phyloP scores from a whole-genome alignment of 192 early-diverging fungal species.

The Coemansia sp. region DNA sequence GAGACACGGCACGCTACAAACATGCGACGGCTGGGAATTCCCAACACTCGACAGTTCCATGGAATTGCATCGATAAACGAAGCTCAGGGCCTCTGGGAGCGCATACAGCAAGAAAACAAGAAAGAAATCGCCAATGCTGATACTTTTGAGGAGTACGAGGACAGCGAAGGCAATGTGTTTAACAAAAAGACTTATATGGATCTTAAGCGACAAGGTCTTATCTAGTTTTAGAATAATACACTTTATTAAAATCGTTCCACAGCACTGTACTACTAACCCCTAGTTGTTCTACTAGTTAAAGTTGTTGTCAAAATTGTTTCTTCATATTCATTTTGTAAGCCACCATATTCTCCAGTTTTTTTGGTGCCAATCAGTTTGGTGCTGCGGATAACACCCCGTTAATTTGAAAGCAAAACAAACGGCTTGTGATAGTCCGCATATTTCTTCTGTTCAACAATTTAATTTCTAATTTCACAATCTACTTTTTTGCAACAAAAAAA shows the following conservation, averaged over 20 bases:
- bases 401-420: too few species aligned
- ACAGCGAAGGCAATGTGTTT: conserved; percentile 79
- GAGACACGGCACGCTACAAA: conserved; percentile 95
- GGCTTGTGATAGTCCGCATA: too few species aligned
- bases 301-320: too few species aligned
- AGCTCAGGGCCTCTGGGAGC: conserved; percentile 82
- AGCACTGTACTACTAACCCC: too few species aligned
- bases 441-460: neutral
- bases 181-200: conserved; percentile 86
- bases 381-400: too few species aligned
- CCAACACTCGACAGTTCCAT: conserved; percentile 83
- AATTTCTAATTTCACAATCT: conserved; percentile 3
- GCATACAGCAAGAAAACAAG: conserved; percentile 69
- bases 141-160: conserved; percentile 88
- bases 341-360: too few species aligned
- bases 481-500: too few species aligned
- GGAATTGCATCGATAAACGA: conserved; percentile 90
- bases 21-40: conserved; percentile 89
- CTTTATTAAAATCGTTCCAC: too few species aligned
- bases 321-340: too few species aligned
- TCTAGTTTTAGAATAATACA: too few species aligned
- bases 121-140: conserved; percentile 70
- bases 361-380: too few species aligned
- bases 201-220: conserved; percentile 77
- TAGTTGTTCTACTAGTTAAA: too few species aligned